These are phyloP conservation scores for Sechiopsis laciniata DNA, from an alignment of 306 rosid species.

Conservation along the genomic window DNA sequence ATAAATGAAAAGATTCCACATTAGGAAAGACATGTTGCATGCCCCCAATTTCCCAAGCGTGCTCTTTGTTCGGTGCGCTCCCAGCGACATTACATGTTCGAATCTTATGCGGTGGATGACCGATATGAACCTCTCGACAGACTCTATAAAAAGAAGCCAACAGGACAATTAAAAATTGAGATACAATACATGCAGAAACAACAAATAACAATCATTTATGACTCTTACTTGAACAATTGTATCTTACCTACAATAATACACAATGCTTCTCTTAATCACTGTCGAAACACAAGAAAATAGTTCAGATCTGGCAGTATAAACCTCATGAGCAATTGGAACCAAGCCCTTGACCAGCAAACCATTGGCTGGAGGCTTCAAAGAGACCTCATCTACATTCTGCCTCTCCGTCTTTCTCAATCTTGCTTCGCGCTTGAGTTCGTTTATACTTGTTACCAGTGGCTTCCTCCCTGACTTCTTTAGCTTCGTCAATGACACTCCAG, in stretches of 20 bases:
- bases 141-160: constrained; percentile 32
- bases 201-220: not conserved
- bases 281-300: constrained; percentile 43
- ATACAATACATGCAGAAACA: not conserved
- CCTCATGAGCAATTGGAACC: constrained; percentile 48
- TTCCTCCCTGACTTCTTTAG: constrained; percentile 51
- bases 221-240: not conserved
- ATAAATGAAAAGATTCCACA: constrained; percentile 59
- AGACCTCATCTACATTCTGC: constrained; percentile 38
- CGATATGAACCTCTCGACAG: constrained; percentile 65
- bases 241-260: constrained; percentile 50
- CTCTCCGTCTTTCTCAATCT: constrained; percentile 48
- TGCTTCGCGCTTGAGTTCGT: constrained; percentile 53
- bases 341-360: constrained; percentile 50
- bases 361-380: constrained; percentile 49
- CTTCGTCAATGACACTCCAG: constrained; percentile 33
- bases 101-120: constrained; percentile 61
- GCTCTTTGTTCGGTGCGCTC: constrained; percentile 56
- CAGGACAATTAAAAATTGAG: constrained; percentile 16
- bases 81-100: constrained; percentile 58
- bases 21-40: constrained; percentile 46
- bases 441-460: constrained; percentile 43
- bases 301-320: constrained; percentile 49
- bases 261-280: constrained; percentile 33
- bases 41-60: constrained; percentile 55